A percentile compares a stretch with the other conserved stretches of the same genome.
Conservation (phyloP, 352 stramenopile genomes). For the Aphanomyces invadans region DNA sequence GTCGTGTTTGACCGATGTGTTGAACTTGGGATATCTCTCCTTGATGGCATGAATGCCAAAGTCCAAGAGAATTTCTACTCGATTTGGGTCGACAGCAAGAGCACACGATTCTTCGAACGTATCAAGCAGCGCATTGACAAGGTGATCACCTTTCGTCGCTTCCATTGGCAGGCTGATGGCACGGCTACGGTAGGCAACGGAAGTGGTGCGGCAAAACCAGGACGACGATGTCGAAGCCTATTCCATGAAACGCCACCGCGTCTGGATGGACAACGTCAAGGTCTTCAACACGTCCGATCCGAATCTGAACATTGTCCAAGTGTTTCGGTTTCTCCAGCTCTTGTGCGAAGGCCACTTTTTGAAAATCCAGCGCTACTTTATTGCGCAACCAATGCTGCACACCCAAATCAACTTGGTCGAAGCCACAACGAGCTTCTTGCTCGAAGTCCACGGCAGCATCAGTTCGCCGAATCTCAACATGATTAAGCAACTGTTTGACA, state of each 20-base stretch:
- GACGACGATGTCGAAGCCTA: neutral
- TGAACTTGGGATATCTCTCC: conserved; percentile 50
- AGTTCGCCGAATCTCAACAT: conserved; percentile 44
- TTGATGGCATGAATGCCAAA: conserved; percentile 70
- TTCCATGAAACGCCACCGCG: neutral
- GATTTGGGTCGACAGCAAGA: conserved; percentile 33
- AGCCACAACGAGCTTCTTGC: conserved; percentile 50
- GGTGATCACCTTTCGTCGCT: no score
- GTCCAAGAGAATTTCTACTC: conserved; percentile 61
- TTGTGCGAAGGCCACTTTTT: conserved; percentile 67
- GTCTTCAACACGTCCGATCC: conserved; percentile 36
- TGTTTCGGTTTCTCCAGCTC: conserved; percentile 62
- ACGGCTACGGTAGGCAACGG: neutral
- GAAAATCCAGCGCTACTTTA: conserved; percentile 48
- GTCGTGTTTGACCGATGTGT: conserved; percentile 49
- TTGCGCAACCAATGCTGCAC: conserved; percentile 29
- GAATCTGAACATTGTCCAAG: conserved; percentile 27
- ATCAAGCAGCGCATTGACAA: conserved; percentile 40
- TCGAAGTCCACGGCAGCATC: conserved; percentile 51
- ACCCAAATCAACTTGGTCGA: conserved; percentile 52
- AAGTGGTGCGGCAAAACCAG: neutral
- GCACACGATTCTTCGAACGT: conserved; percentile 37
- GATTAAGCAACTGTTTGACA: conserved; percentile 65
- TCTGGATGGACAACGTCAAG: conserved; percentile 27
- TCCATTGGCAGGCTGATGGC: no score